phyloP scores from a whole-genome alignment of 2,329 filamentous ascomycete species.

The Xylariaceae sp. region DNA sequence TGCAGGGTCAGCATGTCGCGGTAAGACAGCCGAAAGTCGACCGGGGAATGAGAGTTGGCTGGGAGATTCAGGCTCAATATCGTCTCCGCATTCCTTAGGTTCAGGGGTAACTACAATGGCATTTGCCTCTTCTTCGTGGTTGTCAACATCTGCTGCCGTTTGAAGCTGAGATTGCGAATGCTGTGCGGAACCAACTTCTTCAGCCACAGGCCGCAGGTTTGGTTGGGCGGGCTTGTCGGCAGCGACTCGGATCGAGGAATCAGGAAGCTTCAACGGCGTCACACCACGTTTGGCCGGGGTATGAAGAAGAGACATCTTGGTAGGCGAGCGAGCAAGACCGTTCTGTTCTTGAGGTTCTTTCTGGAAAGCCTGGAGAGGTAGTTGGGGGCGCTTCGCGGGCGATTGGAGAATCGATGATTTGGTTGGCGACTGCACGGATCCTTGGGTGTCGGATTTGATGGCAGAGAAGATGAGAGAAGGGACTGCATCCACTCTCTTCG shows the following conservation, averaged over 20 bases:
- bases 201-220: neutral
- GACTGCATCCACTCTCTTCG: conserved; percentile 48
- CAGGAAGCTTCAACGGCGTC: conserved; percentile 26
- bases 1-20: conserved; percentile 39
- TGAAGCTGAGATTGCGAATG: neutral
- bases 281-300: conserved; percentile 31
- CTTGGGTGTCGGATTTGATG: conserved; percentile 23
- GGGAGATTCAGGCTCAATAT: conserved; percentile 32
- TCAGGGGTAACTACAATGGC: too few species aligned
- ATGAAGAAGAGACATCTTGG: conserved; percentile 32
- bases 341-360: conserved; percentile 24
- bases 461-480: conserved; percentile 27
- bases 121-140: too few species aligned
- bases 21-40: conserved; percentile 43
- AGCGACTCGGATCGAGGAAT: conserved; percentile 9
- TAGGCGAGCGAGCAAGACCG: conserved; percentile 31
- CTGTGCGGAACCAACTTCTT: too few species aligned
- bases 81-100: too few species aligned
- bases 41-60: conserved; percentile 41
- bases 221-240: conserved; percentile 14
- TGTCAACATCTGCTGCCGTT: neutral
- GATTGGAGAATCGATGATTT: conserved; percentile 50
- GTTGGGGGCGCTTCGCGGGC: conserved; percentile 44
- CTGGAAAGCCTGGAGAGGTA: conserved; percentile 24
- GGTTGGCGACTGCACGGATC: conserved; percentile 41